These are phyloP conservation scores for Mytilinidion resinicola DNA, from an alignment of 495 filamentous ascomycete species.

Conservation along the genomic window DNA sequence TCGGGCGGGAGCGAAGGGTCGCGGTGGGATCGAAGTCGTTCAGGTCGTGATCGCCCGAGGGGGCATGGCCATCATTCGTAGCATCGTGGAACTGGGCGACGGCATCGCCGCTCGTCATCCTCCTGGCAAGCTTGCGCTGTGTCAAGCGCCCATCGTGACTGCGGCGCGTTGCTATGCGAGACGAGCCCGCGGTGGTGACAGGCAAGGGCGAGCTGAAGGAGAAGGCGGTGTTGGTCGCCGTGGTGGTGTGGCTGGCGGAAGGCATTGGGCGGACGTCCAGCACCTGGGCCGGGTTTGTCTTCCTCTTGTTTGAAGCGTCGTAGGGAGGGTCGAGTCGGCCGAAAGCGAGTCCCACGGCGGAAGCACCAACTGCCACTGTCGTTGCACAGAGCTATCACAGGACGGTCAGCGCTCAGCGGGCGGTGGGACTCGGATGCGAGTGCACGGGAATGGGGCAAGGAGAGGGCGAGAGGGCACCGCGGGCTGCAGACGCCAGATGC, in stretches of 20 bases:
- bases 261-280: conserved; percentile 19
- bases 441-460: conserved; percentile 9
- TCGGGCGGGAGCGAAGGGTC: conserved; percentile 53
- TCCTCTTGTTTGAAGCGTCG: conserved; percentile 24
- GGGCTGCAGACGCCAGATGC: conserved; percentile 9
- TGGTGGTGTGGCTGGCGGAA: conserved; percentile 7
- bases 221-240: conserved; percentile 14
- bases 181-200: conserved; percentile 10
- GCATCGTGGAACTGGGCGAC: not conserved
- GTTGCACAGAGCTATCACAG: conserved; percentile 58
- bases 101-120: conserved; percentile 20
- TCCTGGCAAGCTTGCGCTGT: conserved; percentile 18
- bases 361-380: conserved; percentile 64
- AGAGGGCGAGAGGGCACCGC: conserved; percentile 10
- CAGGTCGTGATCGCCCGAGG: conserved; percentile 10
- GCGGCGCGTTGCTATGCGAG: conserved; percentile 12
- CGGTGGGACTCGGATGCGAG: conserved; percentile 15
- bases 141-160: conserved; percentile 22
- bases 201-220: conserved; percentile 15
- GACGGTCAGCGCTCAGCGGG: conserved; percentile 22
- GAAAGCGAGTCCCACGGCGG: conserved; percentile 58
- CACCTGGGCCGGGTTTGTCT: conserved; percentile 19
- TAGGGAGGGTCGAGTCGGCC: conserved; percentile 47
- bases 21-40: conserved; percentile 39
- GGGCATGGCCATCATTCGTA: conserved; percentile 7